Percentiles rank a stretch among this genome's conserved stretches.
Evolutionary conservation across 2,329 filamentous ascomycete species (phyloP).

Genomic region (Xylariaceae sp.): DNA sequence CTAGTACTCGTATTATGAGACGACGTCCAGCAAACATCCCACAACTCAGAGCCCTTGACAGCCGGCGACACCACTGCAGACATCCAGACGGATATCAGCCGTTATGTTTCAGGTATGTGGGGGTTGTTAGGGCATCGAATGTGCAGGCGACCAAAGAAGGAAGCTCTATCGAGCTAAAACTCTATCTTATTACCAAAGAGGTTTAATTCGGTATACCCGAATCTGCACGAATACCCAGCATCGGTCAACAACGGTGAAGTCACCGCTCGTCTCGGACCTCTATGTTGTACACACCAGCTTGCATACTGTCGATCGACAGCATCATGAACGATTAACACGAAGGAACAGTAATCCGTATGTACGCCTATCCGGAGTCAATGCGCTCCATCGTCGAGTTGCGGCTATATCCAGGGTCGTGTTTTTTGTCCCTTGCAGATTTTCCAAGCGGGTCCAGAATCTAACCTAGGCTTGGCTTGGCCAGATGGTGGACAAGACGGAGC

Average conservation of each 20-base stretch:
- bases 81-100: constrained; percentile 28
- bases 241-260: constrained; percentile 23
- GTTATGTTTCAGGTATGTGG: constrained; percentile 31
- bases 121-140: constrained; percentile 17
- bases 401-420: neutral
- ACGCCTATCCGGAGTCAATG: neutral
- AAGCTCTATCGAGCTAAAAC: constrained; percentile 17
- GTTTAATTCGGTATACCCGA: neutral
- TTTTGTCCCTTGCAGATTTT: constrained; percentile 3
- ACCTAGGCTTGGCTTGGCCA: neutral
- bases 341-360: neutral
- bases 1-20: constrained; percentile 2
- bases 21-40: constrained; percentile 19
- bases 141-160: constrained; percentile 24
- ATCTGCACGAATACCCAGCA: neutral
- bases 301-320: constrained; percentile 3
- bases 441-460: constrained; percentile 11
- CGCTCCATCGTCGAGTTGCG: neutral
- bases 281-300: no score
- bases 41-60: constrained; percentile 17
- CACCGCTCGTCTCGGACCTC: constrained; percentile 19
- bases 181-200: constrained; percentile 12
- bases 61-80: constrained; percentile 30
- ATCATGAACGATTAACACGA: constrained; percentile 2
- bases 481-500: neutral